These are phyloP conservation scores for Ananas comosus DNA, from an alignment of 176 grass and related monocot genomes.

Conservation along the genomic window DNA sequence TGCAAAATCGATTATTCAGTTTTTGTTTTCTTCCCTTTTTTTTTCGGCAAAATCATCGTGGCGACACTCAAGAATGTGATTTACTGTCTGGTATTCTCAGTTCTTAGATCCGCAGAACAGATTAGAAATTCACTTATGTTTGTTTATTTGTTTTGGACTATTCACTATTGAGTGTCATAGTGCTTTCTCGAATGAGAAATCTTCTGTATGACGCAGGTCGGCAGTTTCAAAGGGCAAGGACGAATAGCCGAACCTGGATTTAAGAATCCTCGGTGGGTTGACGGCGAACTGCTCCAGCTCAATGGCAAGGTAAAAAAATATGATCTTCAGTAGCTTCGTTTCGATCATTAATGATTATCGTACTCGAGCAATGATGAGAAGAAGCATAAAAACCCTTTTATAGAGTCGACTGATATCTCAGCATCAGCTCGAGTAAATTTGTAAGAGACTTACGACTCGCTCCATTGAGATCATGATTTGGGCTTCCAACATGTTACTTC, in stretches of 20 bases:
- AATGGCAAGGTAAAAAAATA: constrained; percentile 85
- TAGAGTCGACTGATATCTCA: neutral
- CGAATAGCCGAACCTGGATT: constrained; percentile 92
- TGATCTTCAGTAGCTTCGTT: neutral
- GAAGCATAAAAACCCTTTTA: neutral
- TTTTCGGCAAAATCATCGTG: too few species aligned
- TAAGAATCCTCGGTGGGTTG: constrained; percentile 90
- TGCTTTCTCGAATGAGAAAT: too few species aligned
- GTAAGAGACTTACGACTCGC: neutral
- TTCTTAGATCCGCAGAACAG: too few species aligned
- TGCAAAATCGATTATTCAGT: too few species aligned
- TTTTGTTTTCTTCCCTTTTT: too few species aligned
- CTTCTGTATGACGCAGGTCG: constrained; percentile 31
- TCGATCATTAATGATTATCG: neutral
- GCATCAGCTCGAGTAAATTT: neutral
- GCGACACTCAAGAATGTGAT: too few species aligned
- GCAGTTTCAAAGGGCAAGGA: constrained; percentile 80
- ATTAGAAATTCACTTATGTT: too few species aligned
- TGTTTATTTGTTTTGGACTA: too few species aligned
- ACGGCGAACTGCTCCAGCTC: constrained; percentile 80
- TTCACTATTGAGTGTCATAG: too few species aligned
- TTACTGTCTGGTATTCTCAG: too few species aligned
- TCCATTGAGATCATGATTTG: neutral
- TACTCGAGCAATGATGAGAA: neutral
- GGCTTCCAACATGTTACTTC: neutral